These are phyloP conservation scores for Cystobasidium slooffiae DNA, from an alignment of 1,284 basidiomycete genomes.

Conservation along the genomic window DNA sequence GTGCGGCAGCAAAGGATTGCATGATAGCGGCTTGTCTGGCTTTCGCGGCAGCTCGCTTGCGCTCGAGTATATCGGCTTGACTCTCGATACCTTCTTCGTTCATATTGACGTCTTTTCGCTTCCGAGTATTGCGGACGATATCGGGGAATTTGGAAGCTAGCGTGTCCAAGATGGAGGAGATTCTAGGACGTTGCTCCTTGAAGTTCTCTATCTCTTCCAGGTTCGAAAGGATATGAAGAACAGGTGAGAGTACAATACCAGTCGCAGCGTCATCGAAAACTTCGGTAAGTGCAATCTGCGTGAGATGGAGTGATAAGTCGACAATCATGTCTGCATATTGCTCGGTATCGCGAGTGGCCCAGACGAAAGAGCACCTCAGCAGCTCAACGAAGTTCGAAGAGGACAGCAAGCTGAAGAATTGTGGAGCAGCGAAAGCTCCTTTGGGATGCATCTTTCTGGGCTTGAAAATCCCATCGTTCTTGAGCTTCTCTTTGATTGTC, in stretches of 20 bases:
- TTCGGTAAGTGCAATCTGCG: conserved; percentile 79
- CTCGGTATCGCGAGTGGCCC: conserved; percentile 61
- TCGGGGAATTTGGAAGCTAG: conserved; percentile 17
- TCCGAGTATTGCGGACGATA: neutral
- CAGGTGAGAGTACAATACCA: conserved; percentile 55
- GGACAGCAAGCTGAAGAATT: conserved; percentile 70
- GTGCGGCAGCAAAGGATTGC: conserved; percentile 89
- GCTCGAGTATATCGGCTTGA: conserved; percentile 65
- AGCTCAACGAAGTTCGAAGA: conserved; percentile 12
- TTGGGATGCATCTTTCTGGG: conserved; percentile 71
- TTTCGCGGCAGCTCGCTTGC: conserved; percentile 78
- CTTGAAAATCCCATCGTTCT: conserved; percentile 69
- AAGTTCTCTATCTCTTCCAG: conserved; percentile 76
- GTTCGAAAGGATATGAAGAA: conserved; percentile 62
- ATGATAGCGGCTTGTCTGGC: conserved; percentile 86
- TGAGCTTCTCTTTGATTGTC: conserved; percentile 67
- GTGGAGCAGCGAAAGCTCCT: conserved; percentile 63
- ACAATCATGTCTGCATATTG: conserved; percentile 82
- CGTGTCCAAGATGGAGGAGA: conserved; percentile 35
- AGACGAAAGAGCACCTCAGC: neutral
- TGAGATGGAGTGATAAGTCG: conserved; percentile 82
- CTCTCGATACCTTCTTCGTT: conserved; percentile 48
- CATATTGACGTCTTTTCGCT: conserved; percentile 1
- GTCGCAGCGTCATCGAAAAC: conserved; percentile 68
- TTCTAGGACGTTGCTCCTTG: conserved; percentile 45